Evolutionary conservation across 1,139 yeast species (phyloP).

Genomic region (Taiozyma sp.): DNA sequence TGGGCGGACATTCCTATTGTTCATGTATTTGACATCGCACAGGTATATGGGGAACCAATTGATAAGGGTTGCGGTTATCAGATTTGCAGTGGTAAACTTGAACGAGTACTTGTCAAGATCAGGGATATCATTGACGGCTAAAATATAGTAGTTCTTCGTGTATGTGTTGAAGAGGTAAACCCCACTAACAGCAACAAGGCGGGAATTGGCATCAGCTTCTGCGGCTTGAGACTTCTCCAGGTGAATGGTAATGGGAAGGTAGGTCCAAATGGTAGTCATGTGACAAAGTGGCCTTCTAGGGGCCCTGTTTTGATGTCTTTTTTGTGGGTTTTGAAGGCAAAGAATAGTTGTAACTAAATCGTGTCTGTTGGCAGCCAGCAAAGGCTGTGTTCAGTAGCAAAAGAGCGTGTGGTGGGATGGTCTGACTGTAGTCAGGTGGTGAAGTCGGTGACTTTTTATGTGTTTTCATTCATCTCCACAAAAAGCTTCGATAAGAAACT

Average conservation of each 20-base stretch:
- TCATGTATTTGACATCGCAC: slow-evolving; percentile 5
- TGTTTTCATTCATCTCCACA: slow-evolving; percentile 4
- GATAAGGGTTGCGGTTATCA: slow-evolving; percentile 8
- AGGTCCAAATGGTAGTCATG: slow-evolving; percentile 12
- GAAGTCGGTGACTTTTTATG: not conserved
- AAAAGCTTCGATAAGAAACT: not conserved
- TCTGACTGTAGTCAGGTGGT: not conserved
- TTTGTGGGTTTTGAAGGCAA: not conserved
- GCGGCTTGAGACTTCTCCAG: slow-evolving; percentile 6
- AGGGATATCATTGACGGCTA: slow-evolving; percentile 12
- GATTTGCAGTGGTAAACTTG: slow-evolving; percentile 10
- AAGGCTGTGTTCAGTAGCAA: not conserved
- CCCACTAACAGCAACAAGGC: slow-evolving; percentile 19
- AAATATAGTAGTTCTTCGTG: slow-evolving; percentile 11
- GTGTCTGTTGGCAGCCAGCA: not conserved
- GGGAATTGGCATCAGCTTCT: not conserved
- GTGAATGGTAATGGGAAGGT: slow-evolving; percentile 21
- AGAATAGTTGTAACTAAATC: not conserved
- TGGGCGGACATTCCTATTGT: not conserved
- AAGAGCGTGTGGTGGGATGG: not conserved
- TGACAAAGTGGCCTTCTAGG: not conserved
- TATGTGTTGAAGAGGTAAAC: slow-evolving; percentile 13
- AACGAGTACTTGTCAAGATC: slow-evolving; percentile 9
- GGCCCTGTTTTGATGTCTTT: not conserved
- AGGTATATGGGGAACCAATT: slow-evolving; percentile 12